These are phyloP conservation scores for Trichoderma atrobrunneum DNA, from an alignment of 2,329 filamentous ascomycete genomes.

Conservation along the genomic window DNA sequence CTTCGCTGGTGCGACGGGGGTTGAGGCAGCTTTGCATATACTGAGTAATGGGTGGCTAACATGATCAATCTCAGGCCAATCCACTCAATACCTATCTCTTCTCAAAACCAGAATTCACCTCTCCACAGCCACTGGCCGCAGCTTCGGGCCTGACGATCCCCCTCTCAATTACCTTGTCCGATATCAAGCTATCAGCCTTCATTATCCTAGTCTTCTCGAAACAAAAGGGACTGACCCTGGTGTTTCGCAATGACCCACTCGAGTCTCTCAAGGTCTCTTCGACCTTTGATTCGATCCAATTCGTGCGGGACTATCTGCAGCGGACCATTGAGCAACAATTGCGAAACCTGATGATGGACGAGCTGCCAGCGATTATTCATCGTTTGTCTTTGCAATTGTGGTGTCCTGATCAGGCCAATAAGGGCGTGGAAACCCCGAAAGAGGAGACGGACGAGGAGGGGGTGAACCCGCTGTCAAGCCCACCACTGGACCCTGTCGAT, in stretches of 20 bases:
- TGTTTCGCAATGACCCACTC: constrained; percentile 96
- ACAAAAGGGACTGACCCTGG: constrained; percentile 92
- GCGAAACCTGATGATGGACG: constrained; percentile 94
- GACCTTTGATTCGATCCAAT: constrained; percentile 98
- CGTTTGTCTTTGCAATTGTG: constrained; percentile 82
- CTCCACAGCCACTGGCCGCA: constrained; percentile 86
- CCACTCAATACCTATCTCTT: constrained; percentile 93
- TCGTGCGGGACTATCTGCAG: constrained; percentile 95
- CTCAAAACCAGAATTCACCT: constrained; percentile 88
- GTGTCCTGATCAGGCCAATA: constrained; percentile 72
- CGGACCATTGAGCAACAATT: constrained; percentile 93
- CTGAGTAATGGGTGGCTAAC: neutral
- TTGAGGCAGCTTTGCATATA: neutral
- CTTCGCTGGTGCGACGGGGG: neutral
- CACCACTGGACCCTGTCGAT: constrained; percentile 79
- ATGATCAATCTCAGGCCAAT: constrained; percentile 64
- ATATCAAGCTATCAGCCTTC: constrained; percentile 93
- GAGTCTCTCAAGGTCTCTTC: constrained; percentile 98
- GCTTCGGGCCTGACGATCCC: constrained; percentile 92
- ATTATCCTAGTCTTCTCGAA: constrained; percentile 97
- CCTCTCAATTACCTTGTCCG: constrained; percentile 92
- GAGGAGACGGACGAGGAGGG: constrained; percentile 56
- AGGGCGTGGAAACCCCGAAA: constrained; percentile 48
- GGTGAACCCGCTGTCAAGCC: constrained; percentile 77
- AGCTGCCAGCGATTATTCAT: constrained; percentile 94